Base-by-base conservation (phyloP, 2,329 filamentous ascomycete genomes). In the Hypoxylon sp. region DNA sequence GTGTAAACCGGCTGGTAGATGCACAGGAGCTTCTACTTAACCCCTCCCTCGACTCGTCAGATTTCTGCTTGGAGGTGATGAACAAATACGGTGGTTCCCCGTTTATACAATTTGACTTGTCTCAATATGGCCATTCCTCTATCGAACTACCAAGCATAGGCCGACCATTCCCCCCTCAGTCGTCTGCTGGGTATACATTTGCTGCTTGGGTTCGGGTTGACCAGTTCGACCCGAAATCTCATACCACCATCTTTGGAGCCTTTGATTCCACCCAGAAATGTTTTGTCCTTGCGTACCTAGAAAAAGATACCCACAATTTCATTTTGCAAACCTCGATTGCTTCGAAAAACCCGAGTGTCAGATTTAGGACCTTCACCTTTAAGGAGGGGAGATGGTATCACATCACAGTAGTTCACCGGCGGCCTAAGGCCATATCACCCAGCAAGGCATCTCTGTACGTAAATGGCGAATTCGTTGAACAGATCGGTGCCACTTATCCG, bases 291-390 rank as follows among this genome's bases (percentile, higher is more conserved):
- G 87, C 91, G 53, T 99, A 99, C 67, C 79, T 99, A 27, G 95
- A 99, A 69, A 91, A 88, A 67, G 92, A 97, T 69, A 96, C 91
- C 2, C 89, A 83, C 54, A 94, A 96, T 71, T 89, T 99, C 61
- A 99, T 99, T 61, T 77, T 99, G 4, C 94, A 99, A 73, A 97
- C 95, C 5, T 97, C 94, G 12, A 89, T 97, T 54, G 90, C 86
- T 42, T 91, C 91, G 6, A 80, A 85, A 42, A 84, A 89, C 51
- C 93, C 94, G 2, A 97, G 93, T 70, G 90, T 99, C 35, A 85
- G 94, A 47, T 99, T 99, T 78, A 96, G 94, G 69, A 88, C 88
- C 2, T 83, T 87, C 7, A 76, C 80, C 0, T 97, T 99, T 66
- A 77, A 86, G 62, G 80, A 89, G 57, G 82, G 85, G 45, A 80